Evolutionary conservation across 2,329 filamentous ascomycete species (phyloP).

Genomic region (Aspergillus terreus): DNA sequence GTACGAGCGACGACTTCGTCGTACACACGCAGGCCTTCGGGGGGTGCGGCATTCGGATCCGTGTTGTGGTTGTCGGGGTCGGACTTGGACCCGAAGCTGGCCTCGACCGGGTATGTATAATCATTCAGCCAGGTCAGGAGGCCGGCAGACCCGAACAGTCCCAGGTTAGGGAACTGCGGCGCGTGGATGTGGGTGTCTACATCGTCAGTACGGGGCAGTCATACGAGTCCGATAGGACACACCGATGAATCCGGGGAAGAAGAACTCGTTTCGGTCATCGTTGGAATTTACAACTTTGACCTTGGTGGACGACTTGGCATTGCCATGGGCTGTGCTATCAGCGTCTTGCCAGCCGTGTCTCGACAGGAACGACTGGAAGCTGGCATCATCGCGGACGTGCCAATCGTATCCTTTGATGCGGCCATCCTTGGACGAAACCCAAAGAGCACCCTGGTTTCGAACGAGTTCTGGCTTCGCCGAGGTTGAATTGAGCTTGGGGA

Average conservation of each 20-base stretch:
- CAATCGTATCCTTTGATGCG: constrained; percentile 34
- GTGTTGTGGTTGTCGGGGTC: constrained; percentile 22
- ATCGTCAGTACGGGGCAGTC: background rate
- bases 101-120: constrained; percentile 92
- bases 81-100: constrained; percentile 53
- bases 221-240: constrained; percentile 8
- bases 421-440: constrained; percentile 32
- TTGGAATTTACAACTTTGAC: constrained; percentile 36
- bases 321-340: constrained; percentile 9
- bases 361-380: constrained; percentile 24
- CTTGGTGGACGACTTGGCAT: constrained; percentile 10
- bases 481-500: constrained; percentile 39
- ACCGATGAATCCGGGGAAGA: constrained; percentile 49
- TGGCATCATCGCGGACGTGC: constrained; percentile 22
- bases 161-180: constrained; percentile 88
- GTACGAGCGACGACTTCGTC: constrained; percentile 73
- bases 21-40: constrained; percentile 55
- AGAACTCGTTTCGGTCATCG: constrained; percentile 41
- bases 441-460: constrained; percentile 48
- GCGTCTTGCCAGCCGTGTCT: constrained; percentile 29
- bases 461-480: constrained; percentile 47
- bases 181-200: constrained; percentile 93
- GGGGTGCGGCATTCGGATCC: constrained; percentile 16
- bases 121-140: constrained; percentile 89
- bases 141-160: constrained; percentile 89